Conservation (phyloP, 345 rosid species). For the Streptanthus diversifolius region DNA sequence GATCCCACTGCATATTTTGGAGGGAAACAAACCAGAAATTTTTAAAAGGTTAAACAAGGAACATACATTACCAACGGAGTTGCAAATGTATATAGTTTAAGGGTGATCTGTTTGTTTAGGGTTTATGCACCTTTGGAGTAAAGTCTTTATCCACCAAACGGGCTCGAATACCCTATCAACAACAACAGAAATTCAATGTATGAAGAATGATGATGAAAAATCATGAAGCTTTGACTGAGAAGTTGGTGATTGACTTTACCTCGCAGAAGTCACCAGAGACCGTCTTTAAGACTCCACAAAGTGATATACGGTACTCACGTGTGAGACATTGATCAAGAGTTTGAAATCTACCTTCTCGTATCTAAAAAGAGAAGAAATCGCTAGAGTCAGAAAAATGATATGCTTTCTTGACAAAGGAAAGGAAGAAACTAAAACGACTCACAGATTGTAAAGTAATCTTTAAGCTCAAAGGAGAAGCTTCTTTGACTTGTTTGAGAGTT, state of each 20-base stretch:
- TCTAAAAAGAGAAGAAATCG: conserved; percentile 37
- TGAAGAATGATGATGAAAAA: background rate
- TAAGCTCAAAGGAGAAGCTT: conserved; percentile 90
- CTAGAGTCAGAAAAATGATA: conserved; percentile 12
- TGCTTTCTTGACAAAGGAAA: background rate
- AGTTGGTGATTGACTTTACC: conserved; percentile 40
- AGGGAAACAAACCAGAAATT: conserved; percentile 1
- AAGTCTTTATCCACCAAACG: conserved; percentile 80
- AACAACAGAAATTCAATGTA: background rate
- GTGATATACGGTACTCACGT: conserved; percentile 70
- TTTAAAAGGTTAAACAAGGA: background rate
- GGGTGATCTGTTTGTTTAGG: conserved; percentile 3
- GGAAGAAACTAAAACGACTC: conserved; percentile 33
- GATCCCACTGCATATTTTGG: conserved; percentile 68
- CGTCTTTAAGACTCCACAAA: conserved; percentile 48
- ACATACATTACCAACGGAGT: conserved; percentile 4
- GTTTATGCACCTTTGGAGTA: conserved; percentile 72
- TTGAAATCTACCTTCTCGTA: conserved; percentile 88
- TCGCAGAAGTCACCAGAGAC: conserved; percentile 77
- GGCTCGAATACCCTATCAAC: conserved; percentile 71
- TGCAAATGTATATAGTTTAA: background rate
- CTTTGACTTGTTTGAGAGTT: conserved; percentile 59
- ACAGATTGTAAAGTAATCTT: conserved; percentile 79
- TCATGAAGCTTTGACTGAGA: background rate
- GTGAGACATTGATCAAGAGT: conserved; percentile 81